Evolutionary conservation across 768 basidiomycete genomes (phyloP), one percentile per base, ranked within the genome.

Genomic region (Sarcodon sp.): DNA sequence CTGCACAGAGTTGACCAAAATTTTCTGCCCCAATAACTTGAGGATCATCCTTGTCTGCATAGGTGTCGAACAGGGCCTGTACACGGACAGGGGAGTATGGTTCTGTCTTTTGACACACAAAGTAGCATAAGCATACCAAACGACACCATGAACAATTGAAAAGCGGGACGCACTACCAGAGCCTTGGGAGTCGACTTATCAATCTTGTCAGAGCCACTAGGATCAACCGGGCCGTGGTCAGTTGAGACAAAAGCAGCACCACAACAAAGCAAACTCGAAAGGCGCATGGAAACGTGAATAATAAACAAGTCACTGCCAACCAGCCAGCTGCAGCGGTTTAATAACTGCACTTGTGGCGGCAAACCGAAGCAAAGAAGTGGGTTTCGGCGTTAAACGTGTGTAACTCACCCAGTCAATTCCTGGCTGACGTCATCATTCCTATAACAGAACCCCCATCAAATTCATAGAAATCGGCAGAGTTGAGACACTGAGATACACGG

Each of bases 1-100:
- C 83, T 21, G 53, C 69, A 63, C 83, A 91, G 31, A 92, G 64
- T 46, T 64, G 68, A 61, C 82, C 79, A 52, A 89, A 77, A 2
- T 86, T 85, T 50, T 79, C 84, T 1, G 83, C 73, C 0, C 79
- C 81, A 55, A 91, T 87, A 39, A 73, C 66, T 34, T 61, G 55
- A 10, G 75, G 66, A 21, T 70, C 65, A 44, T 87, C 83, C 7
- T 53, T 50, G 50, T 69, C 65, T 18, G 77, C 76, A 56, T 85
- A 87, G 2, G 58, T 61, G 45, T 65, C 65, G 68, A 89, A 90
- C 12, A 88, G 68, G 1, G 63, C 64, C 18, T 69, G 63, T 13
- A 79, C 71, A 43, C 70, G 72, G 39, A 71, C 63, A 10, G 69
- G 56, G 13, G 69, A 70, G 62, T 83, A 87, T 7, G 73, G 60